Base-by-base conservation (phyloP, 2,329 filamentous ascomycete genomes). In the Hymenoscyphus scutula region DNA sequence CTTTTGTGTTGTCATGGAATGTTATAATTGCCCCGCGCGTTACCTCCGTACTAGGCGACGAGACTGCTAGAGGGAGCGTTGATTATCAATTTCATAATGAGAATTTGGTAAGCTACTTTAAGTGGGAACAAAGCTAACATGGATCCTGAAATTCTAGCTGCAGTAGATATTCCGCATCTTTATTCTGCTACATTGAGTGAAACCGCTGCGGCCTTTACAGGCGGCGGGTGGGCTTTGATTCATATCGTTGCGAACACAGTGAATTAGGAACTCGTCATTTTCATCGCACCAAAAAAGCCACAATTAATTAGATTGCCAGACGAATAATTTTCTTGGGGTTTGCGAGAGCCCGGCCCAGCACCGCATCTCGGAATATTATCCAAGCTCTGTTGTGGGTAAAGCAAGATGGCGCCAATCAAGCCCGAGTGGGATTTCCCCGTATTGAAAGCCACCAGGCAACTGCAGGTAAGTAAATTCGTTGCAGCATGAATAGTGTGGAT, bases 401-500 rank as follows among this genome's bases (percentile, higher is more conserved):
- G 41, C 19, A 48, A 19, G 41, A 68, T 68, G 66, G 59, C 58
- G n/a, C 58, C 56, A 25, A 67, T 59, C 23, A 64, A 61, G 34
- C 60, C 60, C 13, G 69, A 71, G 59, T 74, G 72, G 72, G 71
- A 72, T 25, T 64, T 74, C 5, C 72, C 72, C 13, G 65, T 67
- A 55, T 61, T 73, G 8, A 70, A 61, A 56, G 69, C 69, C 53
- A 62, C 67, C 23, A 63, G 68, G 58, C 68, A 71, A 56, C 32
- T 72, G 53, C 62, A 61, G 37, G 70, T 72, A 66, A 68, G 69
- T 32, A 56, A 25, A 19, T 57, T 15, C 3, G 19, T 25, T 30
- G 25, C 8, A 13, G 13, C 10, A 4, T n/a, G 19, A 23, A 23
- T 48, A 17, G 41, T 23, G 8, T 48, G 41, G 19, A 48, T 6